Evolutionary conservation across 805 yeast genomes (phyloP), one percentile per base, ranked within the genome.

Genomic region (Metschnikowia sp.): DNA sequence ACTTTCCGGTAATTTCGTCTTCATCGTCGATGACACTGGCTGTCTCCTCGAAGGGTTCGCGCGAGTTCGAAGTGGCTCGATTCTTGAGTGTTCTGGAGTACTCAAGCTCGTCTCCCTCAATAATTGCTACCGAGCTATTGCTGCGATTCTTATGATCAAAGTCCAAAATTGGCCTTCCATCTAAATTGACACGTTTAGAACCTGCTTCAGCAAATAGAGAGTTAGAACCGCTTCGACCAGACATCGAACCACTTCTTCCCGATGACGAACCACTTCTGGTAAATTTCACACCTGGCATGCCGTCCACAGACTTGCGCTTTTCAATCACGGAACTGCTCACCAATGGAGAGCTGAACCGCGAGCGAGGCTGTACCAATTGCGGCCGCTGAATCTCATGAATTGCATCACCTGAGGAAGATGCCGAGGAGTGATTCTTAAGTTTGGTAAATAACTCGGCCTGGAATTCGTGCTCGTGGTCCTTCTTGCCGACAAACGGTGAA

Each of bases 381-480:
- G 68, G 62, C 1, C 58, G 61, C 39, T 56, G 48, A 45, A 58
- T 62, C 12, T 65, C 72, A 35, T 51, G 47, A 30, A 60, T 30
- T 34, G 54, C 64, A 42, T 64, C 68, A 22, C 66, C 47, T 6
- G 44, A 38, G 4, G 45, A 32, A 29, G 43, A 40, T 3, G 47
- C 11, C 4, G 51, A 45, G 2, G 68, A 42, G 61, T 63, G 42
- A 66, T 63, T 51, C 19, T 55, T 50, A 47, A 54, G 47, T 26
- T 55, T 57, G 47, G 72, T 71, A 57, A 82, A 81, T 56, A 80
- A 79, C 38, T 79, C 83, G 53, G 79, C 81, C 1, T 77, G 79
- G 1, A 84, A 73, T 10, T 66, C 62, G 29, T 45, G 46, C 53
- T 47, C 55, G 19, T 40, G 41, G 38, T 53, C 53, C 5, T 48